A percentile compares a stretch with the other conserved stretches of the same genome.
phyloP scores from a whole-genome alignment of 2,329 filamentous ascomycete species.

The Fusarium staphyleae region DNA sequence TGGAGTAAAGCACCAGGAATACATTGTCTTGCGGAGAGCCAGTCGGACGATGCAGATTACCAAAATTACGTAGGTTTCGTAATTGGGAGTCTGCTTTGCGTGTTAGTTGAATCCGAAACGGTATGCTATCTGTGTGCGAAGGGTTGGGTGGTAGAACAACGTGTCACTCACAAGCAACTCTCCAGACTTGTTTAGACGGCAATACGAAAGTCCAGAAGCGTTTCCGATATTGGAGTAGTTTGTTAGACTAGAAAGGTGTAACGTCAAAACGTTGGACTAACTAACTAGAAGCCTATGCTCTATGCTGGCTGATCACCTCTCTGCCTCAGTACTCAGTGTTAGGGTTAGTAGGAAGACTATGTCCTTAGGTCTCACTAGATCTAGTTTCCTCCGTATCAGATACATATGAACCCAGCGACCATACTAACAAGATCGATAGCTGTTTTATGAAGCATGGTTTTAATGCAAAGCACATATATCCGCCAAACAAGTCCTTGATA shows the following conservation, averaged over 20 bases:
- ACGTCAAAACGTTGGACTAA: conserved; percentile 7
- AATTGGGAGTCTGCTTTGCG: conserved; percentile 16
- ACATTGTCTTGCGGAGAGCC: conserved; percentile 7
- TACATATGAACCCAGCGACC: too few species aligned
- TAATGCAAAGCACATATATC: too few species aligned
- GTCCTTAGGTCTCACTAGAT: too few species aligned
- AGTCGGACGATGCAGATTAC: conserved; percentile 14
- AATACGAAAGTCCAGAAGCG: too few species aligned
- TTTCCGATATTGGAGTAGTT: background rate
- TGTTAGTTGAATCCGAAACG: background rate
- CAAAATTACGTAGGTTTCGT: conserved; percentile 15
- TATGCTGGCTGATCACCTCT: background rate
- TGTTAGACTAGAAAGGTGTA: background rate
- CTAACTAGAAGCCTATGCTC: background rate
- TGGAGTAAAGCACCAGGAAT: conserved; percentile 9
- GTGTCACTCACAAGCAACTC: too few species aligned
- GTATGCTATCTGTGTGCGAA: too few species aligned
- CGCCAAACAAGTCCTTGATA: too few species aligned
- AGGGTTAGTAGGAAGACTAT: background rate
- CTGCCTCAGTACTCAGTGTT: conserved; percentile 1
- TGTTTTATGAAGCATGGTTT: background rate
- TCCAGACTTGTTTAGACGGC: too few species aligned
- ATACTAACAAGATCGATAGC: background rate
- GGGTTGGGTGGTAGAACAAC: too few species aligned
- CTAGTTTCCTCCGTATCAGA: too few species aligned